Evolutionary conservation across 2,329 filamentous ascomycete genomes (phyloP).

Genomic region (Fusarium incarnatum): DNA sequence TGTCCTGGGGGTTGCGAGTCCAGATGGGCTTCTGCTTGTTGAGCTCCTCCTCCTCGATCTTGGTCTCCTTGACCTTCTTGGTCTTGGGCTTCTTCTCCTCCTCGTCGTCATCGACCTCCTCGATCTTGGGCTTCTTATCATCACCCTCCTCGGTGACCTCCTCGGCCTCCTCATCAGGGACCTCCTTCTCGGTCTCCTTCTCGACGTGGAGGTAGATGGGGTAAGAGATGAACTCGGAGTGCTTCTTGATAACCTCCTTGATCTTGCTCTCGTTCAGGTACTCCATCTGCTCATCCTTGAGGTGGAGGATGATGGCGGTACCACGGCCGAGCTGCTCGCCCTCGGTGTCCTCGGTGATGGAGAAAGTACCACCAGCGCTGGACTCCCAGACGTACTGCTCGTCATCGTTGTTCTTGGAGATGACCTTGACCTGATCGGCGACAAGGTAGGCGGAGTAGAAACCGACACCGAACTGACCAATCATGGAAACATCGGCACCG

Average conservation of each 20-base stretch:
- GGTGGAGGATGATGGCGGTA: slow-evolving; percentile 97
- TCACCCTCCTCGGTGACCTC: slow-evolving; percentile 74
- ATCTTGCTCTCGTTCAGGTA: slow-evolving; percentile 99
- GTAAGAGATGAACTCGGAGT: slow-evolving; percentile 99
- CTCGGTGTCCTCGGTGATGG: slow-evolving; percentile 88
- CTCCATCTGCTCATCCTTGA: slow-evolving; percentile 99
- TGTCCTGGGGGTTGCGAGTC: slow-evolving; percentile 97
- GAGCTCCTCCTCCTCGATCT: slow-evolving; percentile 98
- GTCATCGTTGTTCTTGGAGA: slow-evolving; percentile 99
- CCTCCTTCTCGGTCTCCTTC: slow-evolving; percentile 99
- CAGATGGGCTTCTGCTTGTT: slow-evolving; percentile 99
- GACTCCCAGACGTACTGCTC: slow-evolving; percentile 99
- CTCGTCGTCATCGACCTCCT: slow-evolving; percentile 89
- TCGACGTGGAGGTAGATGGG: slow-evolving; percentile 99
- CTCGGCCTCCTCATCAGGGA: slow-evolving; percentile 89
- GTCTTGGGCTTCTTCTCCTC: slow-evolving; percentile 97
- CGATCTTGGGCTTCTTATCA: slow-evolving; percentile 95
- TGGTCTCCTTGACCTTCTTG: slow-evolving; percentile 99
- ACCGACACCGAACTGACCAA: slow-evolving; percentile 99
- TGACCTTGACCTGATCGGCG: slow-evolving; percentile 92
- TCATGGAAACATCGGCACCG: slow-evolving; percentile 99
- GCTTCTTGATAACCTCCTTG: slow-evolving; percentile 99
- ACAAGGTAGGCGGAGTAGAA: slow-evolving; percentile 99
- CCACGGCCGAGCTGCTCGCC: slow-evolving; percentile 92
- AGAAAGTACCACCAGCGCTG: slow-evolving; percentile 96